Evolutionary conservation across 305 asterid genomes (phyloP).

Genomic region (Rubia balearica): DNA sequence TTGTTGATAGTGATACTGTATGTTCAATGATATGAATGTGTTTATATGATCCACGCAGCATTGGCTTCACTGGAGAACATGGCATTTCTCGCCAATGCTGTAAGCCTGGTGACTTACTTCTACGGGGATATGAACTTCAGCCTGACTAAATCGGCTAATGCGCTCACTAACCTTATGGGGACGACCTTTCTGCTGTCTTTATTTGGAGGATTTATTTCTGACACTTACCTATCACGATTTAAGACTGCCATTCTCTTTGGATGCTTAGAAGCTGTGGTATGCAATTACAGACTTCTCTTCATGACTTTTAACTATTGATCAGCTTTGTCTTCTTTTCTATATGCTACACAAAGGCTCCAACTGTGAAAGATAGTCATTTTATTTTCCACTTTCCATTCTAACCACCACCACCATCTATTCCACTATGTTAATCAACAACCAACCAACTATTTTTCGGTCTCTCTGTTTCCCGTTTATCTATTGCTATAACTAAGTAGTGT

Average conservation of each 20-base stretch:
- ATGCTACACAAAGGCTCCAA: not conserved
- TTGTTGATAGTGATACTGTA: not conserved
- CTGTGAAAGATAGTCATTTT: not conserved
- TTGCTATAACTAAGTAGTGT: no score
- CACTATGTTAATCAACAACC: no score
- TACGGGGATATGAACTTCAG: constrained; percentile 67
- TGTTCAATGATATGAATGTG: not conserved
- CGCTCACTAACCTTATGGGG: constrained; percentile 65
- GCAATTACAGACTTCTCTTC: constrained; percentile 1
- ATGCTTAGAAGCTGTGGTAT: constrained; percentile 48
- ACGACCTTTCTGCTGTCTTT: constrained; percentile 53
- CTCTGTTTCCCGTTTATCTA: no score
- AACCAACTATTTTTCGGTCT: no score
- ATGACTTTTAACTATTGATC: not conserved
- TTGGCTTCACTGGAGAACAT: constrained; percentile 48
- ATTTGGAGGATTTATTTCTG: constrained; percentile 62
- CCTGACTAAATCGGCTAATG: constrained; percentile 55
- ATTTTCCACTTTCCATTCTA: not conserved
- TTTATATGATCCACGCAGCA: constrained; percentile 29
- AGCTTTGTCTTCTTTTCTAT: not conserved
- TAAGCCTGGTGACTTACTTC: constrained; percentile 60
- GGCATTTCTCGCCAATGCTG: constrained; percentile 54
- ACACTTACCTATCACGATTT: constrained; percentile 62
- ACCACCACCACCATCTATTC: no score
- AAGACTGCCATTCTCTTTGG: constrained; percentile 57